Base-by-base conservation (phyloP, 1,284 basidiomycete species). In the Leccinum pachyderme region DNA sequence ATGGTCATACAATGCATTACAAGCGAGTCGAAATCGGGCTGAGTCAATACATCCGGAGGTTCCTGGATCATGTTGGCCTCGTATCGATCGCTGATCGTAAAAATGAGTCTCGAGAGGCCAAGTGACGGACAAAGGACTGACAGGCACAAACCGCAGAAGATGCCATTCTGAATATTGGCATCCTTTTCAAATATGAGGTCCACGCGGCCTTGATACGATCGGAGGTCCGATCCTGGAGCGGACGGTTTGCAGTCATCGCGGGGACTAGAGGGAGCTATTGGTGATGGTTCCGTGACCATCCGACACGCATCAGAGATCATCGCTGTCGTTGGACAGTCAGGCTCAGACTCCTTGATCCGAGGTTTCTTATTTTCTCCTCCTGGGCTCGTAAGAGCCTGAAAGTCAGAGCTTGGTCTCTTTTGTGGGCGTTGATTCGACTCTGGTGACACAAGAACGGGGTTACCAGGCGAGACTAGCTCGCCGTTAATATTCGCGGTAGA, bases 91-190 rank as follows among this genome's bases (percentile, higher is more conserved):
- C 74, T 77, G 37, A 45, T 45, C 5, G 31, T 37, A 52, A 48
- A 22, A 9, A n/a, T 54, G 44, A 61, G 29, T 31, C 31, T 29
- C 37, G 12, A 18, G 1, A 11, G 9, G 5, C 11, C 18, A 22
- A 5, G 12, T 13, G 18, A 52, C 13, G 31, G 48, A 52, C 32
- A 48, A 43, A 50, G 45, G 35, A 74, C 82, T 63, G 55, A 83
- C 83, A 70, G 61, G 75, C 83, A 86, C 51, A 82, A 69, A 53
- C 65, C 69, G 57, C 82, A 84, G 53, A 68, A 71, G 52, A 75
- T 68, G 13, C 63, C 66, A n/a, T 72, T 67, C 46, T 64, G 66
- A 29, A 73, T 67, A 49, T 72, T 69, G 7, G 71, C 72, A 13
- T 77, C 77, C 33, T 72, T 70, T 33, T 75, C 77, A 47, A 81